Base-by-base conservation (phyloP, 2,329 filamentous ascomycete genomes). In the Trichoderma simmonsii region DNA sequence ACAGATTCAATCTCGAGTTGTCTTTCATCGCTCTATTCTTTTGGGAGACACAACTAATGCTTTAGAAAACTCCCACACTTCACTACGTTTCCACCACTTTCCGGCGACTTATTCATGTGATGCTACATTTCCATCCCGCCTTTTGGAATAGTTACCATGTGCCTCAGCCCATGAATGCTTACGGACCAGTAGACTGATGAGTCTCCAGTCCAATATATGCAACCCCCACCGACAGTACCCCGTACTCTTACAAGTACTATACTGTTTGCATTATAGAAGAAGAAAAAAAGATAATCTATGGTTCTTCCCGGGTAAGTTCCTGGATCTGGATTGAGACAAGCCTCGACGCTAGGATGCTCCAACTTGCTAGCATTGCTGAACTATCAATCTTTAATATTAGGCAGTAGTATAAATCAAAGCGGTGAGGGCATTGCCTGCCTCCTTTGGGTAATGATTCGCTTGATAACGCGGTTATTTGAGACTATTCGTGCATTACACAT, bases 261-360 rank as follows among this genome's bases (percentile, higher is more conserved):
- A 43, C 39, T 43, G 39, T 43, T n/a, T 43, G 39, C 18, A 43
- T n/a, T 43, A 43, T 43, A 34, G 59, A 56, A 24, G 7, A 30
- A 8, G 6, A 56, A n/a, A 36, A 39, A 43, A n/a, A 43, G 18
- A n/a, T 43, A n/a, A 28, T 32, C 9, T 43, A 28, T 67, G 39
- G 64, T 54, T 32, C 24, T 54, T 32, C 32, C 15, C 34, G 24
- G 24, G 21, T 32, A 26, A 26, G 56, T 32, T 26, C 6, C n/a
- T 59, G 24, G 9, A n/a, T 9, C 39, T 48, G 56, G 18, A 69
- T 69, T 8, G 28, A 70, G 67, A 60, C 67, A 70, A 70, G 39
- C 28, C 12, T 48, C 18, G 11, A n/a, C 57, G 30, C 67, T 70
- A 70, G 30, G 57, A 54, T 12, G 15, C n/a, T 70, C 57, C 59